These are phyloP conservation scores for Penicillium daleae DNA, from an alignment of 495 filamentous ascomycete genomes.

Conservation along the genomic window DNA sequence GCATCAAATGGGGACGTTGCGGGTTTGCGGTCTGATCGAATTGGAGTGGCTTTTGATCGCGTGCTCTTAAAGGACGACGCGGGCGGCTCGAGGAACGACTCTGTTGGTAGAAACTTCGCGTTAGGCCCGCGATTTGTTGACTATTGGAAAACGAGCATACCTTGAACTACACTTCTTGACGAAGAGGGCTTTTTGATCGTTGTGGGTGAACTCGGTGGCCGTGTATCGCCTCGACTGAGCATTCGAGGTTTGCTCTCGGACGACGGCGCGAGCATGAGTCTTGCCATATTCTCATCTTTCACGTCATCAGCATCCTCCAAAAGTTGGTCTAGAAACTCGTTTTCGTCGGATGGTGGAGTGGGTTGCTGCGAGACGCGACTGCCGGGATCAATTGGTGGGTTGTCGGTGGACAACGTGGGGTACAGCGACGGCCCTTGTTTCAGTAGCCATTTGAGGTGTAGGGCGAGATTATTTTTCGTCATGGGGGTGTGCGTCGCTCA, in stretches of 20 bases:
- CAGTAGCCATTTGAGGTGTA: slow-evolving; percentile 56
- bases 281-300: slow-evolving; percentile 55
- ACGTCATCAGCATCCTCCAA: slow-evolving; percentile 34
- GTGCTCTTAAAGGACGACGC: slow-evolving; percentile 26
- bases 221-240: slow-evolving; percentile 38
- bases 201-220: slow-evolving; percentile 25
- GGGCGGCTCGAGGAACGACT: slow-evolving; percentile 19
- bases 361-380: slow-evolving; percentile 23
- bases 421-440: slow-evolving; percentile 44
- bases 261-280: slow-evolving; percentile 54
- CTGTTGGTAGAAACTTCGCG: not conserved
- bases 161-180: slow-evolving; percentile 24
- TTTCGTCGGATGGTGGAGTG: slow-evolving; percentile 27
- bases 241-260: slow-evolving; percentile 56
- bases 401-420: slow-evolving; percentile 36
- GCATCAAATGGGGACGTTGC: slow-evolving; percentile 31
- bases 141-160: slow-evolving; percentile 17
- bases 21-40: slow-evolving; percentile 25
- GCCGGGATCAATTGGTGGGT: slow-evolving; percentile 25
- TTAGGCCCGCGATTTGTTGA: not conserved
- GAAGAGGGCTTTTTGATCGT: slow-evolving; percentile 33
- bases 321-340: slow-evolving; percentile 24
- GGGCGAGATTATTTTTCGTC: slow-evolving; percentile 55
- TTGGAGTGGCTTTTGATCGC: slow-evolving; percentile 27
- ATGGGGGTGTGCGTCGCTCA: slow-evolving; percentile 47